Evolutionary conservation across 2,329 filamentous ascomycete genomes (phyloP), one percentile per base, ranked within the genome.

Genomic region (Neospermospora avenae): DNA sequence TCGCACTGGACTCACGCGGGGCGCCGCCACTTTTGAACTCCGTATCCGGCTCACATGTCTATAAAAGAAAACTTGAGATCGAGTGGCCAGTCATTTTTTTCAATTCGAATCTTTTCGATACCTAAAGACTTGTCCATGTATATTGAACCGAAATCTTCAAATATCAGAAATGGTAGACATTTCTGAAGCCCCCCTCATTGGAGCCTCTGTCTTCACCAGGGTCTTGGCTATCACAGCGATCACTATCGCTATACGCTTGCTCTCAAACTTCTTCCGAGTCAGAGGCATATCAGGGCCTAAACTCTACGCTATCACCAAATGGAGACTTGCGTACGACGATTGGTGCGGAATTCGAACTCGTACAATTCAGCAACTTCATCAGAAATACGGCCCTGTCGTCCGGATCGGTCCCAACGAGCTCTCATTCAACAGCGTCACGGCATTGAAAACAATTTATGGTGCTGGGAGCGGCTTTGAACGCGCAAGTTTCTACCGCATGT

Each of bases 361-460:
- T 22, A 59, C 46, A 34, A 66, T 67, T 20, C 53, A 66, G 24
- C 37, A 49, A 20, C 62, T 68, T 1, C 67, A 69, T 25, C 54
- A 62, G 5, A 24, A 52, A 42, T 65, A 65, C 46, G 63, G 67
- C 3, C 58, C 61, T 2, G 62, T 65, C 4, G 58, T 69, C 1
- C 70, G 73, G 1, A 57, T 73, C 35, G 65, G 66, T 1, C 72
- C 71, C 1, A 70, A 72, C n/a, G 70, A 74, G 61, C 59, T 75
- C 1, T 67, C 67, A 31, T 74, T 75, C 63, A 69, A 65, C 37
- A 63, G 58, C 25, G 69, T 81, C 0, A 69, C 75, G 0, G 81
- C 81, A 0, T 62, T 83, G 39, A 75, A 77, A n/a, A 76, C 76
- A 0, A 83, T 84, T 22, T 84, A 84, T 67, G 80, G 81, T 0